These are phyloP conservation scores for Picea abies DNA, from an alignment of 83 land plant genomes.

Conservation along the genomic window DNA sequence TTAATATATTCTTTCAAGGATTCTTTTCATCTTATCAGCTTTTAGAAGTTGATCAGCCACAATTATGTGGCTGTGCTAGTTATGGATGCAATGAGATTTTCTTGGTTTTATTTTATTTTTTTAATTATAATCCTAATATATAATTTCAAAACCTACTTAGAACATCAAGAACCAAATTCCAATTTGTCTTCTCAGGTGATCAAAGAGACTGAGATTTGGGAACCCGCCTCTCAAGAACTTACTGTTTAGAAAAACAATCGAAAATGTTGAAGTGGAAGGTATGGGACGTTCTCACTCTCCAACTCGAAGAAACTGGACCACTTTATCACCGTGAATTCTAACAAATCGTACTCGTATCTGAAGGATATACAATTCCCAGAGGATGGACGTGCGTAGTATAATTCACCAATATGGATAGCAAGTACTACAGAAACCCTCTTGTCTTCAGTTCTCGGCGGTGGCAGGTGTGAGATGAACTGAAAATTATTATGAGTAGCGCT, in stretches of 20 bases:
- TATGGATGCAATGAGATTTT: slow-evolving; percentile 30
- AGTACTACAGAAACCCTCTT: neutral
- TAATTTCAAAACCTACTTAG: neutral
- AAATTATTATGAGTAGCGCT: too few species aligned
- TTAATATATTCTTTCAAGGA: too few species aligned
- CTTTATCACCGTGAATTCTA: neutral
- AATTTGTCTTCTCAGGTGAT: slow-evolving; percentile 32
- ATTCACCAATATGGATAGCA: neutral
- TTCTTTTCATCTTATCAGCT: too few species aligned
- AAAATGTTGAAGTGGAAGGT: slow-evolving; percentile 57
- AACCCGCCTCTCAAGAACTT: slow-evolving; percentile 40
- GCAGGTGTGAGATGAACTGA: neutral
- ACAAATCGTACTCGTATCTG: neutral
- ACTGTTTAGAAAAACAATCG: slow-evolving; percentile 40
- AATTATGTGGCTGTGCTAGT: too few species aligned
- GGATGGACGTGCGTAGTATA: neutral
- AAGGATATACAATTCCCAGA: neutral
- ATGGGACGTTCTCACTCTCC: neutral
- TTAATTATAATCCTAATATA: neutral
- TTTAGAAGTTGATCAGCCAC: too few species aligned
- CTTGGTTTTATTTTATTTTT: neutral
- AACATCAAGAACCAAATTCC: too few species aligned
- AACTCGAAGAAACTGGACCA: neutral
- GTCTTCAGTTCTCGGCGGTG: neutral
- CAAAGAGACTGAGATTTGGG: slow-evolving; percentile 50